A percentile compares a stretch with the other conserved stretches of the same genome.
phyloP scores from a whole-genome alignment of 805 yeast species.

The Ogataea pini region DNA sequence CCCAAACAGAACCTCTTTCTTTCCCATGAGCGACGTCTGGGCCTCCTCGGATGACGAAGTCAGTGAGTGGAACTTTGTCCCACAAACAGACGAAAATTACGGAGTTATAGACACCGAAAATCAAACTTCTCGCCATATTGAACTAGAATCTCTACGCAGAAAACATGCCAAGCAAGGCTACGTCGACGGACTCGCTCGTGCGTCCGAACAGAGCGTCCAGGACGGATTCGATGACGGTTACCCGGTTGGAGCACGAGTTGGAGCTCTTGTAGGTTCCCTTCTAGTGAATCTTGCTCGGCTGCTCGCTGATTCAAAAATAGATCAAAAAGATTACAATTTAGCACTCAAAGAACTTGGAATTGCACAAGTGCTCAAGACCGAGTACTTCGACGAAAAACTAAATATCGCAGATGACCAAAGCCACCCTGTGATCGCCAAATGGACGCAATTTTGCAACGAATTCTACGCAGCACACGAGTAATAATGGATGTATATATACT shows the following conservation, averaged over 20 bases:
- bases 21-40: slow-evolving; percentile 30
- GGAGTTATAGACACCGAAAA: slow-evolving; percentile 32
- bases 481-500: slow-evolving; percentile 3
- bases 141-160: slow-evolving; percentile 46
- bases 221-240: slow-evolving; percentile 80
- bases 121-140: slow-evolving; percentile 26
- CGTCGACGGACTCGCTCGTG: slow-evolving; percentile 70
- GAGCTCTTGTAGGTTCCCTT: slow-evolving; percentile 63
- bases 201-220: slow-evolving; percentile 72
- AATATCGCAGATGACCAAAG: slow-evolving; percentile 35
- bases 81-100: slow-evolving; percentile 37
- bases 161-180: slow-evolving; percentile 80
- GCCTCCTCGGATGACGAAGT: slow-evolving; percentile 33
- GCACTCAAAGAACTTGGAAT: slow-evolving; percentile 60
- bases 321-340: slow-evolving; percentile 19
- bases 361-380: slow-evolving; percentile 52
- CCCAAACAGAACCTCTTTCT: not conserved
- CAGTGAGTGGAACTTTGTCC: slow-evolving; percentile 28
- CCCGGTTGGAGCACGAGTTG: slow-evolving; percentile 72
- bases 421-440: slow-evolving; percentile 31
- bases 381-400: slow-evolving; percentile 55
- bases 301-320: slow-evolving; percentile 7
- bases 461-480: not conserved
- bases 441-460: slow-evolving; percentile 24
- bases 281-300: slow-evolving; percentile 46